Base-by-base conservation (phyloP, 2,329 filamentous ascomycete genomes). In the Sporothrix sp. region DNA sequence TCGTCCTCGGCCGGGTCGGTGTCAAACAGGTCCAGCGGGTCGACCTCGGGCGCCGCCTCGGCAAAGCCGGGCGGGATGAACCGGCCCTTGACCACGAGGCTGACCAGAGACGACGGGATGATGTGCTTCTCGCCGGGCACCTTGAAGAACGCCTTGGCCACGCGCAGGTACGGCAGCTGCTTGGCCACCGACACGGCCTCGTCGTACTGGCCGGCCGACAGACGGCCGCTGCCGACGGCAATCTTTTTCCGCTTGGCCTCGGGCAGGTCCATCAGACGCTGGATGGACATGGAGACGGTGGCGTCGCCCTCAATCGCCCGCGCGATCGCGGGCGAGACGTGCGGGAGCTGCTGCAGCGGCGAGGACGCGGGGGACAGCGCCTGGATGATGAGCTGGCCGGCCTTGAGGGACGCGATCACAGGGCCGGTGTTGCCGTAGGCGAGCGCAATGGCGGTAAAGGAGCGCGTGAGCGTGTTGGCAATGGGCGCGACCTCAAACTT, bases 131-230 rank as follows among this genome's bases (percentile, higher is more conserved):
- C 94, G 63, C 93, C 93, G 48, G 88, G 84, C 40, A 98, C 94
- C 74, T 98, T 98, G 81, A 98, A 98, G 70, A 95, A 98, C 7
- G 89, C 87, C 70, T 89, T 94, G 62, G 88, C 87, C 10, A 98
- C 81, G 52, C 85, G 79, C 50, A 98, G 75, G 56, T 81, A 79
- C 1, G 93, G 93, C 25, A 98, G 75, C 68, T 96, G 87, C 59
- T 81, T 81, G 25, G 89, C 90, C 27, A 96, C 84, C 42, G 70
- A 69, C 54, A 95, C 74, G 33, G 85, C 85, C 37, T 82, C 77
- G 56, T 79, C 72, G 68, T 95, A 95, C 65, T 96, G 81, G 54
- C 78, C 68, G 58, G 88, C 82, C 4, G 77, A 82, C 33, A 98
- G 71, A 36, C 91, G 81, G 36, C 73, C 75, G 51, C 81, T 73